Base-by-base conservation (phyloP, 2,329 filamentous ascomycete genomes). In the Colletotrichum godetiae region DNA sequence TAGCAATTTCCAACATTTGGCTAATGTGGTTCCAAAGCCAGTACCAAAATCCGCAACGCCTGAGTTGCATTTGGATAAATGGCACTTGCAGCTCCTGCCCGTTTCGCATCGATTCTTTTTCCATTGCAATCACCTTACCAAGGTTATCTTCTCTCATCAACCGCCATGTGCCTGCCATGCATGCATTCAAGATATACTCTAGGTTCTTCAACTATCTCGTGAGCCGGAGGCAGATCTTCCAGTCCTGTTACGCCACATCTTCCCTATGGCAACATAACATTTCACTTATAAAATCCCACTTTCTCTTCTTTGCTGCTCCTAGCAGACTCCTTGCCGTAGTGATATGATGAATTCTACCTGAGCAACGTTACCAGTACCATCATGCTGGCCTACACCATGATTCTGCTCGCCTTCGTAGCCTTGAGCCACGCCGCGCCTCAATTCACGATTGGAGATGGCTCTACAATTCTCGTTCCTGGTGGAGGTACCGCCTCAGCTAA, bases 341-440 rank as follows among this genome's bases (percentile, higher is more conserved):
- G 15, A 22, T 33, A 7, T 15, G 35, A 62, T 19, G 29, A 15
- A 5, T 5, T 4, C 13, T 11, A 7, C 22, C 11, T 19, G 13
- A 11, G 27, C 19, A 58, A 13, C 8, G 7, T 8, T 33, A 24
- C 15, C 1, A 52, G 11, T 37, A 27, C 8, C 49, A 42, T n/a
- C 1, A 75, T 75, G 66, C 57, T n/a, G 12, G 10, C 42, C 24
- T 37, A 19, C 27, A 3, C 19, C 4, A 5, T 52, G 27, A 33
- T 53, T 13, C 27, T 70, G 65, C 61, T 75, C 15, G 57, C 66
- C 22, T 24, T 67, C 1, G 6, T 19, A 27, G 70, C 56, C 3
- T 13, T 73, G 22, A 22, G 49, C 42, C 33, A 55, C 19, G 73
- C 70, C 11, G 69, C 70, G 4, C 73, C 65, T 3, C 60, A 60